Base-by-base conservation (phyloP, 2,329 filamentous ascomycete genomes). In the Alternaria postmessia region DNA sequence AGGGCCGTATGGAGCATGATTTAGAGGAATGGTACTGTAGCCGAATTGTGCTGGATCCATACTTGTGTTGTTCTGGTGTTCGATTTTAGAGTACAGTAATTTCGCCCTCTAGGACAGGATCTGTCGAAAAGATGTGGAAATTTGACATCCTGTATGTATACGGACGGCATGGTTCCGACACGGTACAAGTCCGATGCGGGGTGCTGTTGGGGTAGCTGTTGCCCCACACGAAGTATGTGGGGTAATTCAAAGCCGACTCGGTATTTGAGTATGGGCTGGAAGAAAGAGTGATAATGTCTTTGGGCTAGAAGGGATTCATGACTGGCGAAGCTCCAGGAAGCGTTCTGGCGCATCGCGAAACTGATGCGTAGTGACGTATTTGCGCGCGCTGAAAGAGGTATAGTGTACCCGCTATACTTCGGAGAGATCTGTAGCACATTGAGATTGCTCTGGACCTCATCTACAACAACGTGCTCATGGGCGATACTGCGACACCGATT, bases 31-130 rank as follows among this genome's bases (percentile, higher is more conserved):
- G 7, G 69, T 70, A 20, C 66, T 69, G 51, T 51, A 54, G 42
- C 68, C 68, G 57, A 70, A 72, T 61, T 70, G 62, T 24, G 61
- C 59, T 39, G 69, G 69, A 34, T 72, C 65, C 69, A 72, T 72
- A 9, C 26, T 53, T 20, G 54, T 5, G 24, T 12, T 34, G 12
- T 43, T 14, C 14, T 9, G 11, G 24, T 41, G 8, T 11, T 38
- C 16, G 26, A 22, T 22, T 9, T n/a, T 16, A 9, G 16, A 8
- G 9, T 6, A 4, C 18, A 22, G 28, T 28, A 12, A n/a, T 9
- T 2, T 6, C 30, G 34, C 18, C 2, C 3, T 32, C 16, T 2
- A 26, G 20, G 22, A 32, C 24, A 26, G 30, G 16, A 20, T 24
- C 9, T 49, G 14, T 26, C 46, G 5, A n/a, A 1, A 12, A 49